Conservation (phyloP, 805 yeast genomes). For the Candida insectorum region DNA sequence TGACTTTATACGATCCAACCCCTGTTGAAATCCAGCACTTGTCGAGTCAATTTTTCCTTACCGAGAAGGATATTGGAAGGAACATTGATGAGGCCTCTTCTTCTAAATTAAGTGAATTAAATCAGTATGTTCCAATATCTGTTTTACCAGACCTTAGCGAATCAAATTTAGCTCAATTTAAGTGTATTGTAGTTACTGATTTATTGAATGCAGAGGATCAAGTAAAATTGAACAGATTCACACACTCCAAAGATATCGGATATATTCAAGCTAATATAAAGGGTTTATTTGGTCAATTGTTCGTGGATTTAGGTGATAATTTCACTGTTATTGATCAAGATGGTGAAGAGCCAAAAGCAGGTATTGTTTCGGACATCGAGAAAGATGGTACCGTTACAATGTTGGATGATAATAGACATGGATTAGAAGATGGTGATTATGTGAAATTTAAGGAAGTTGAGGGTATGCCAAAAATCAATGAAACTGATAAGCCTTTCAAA, state of each 20-base stretch:
- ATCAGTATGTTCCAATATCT: conserved; percentile 84
- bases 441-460: conserved; percentile 84
- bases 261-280: conserved; percentile 78
- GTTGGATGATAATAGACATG: conserved; percentile 89
- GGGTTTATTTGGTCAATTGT: conserved; percentile 85
- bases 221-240: conserved; percentile 66
- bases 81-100: conserved; percentile 73
- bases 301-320: conserved; percentile 84
- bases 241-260: conserved; percentile 71
- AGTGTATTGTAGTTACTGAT: conserved; percentile 84
- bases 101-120: conserved; percentile 72
- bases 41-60: conserved; percentile 84
- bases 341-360: conserved; percentile 89
- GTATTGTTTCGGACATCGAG: conserved; percentile 88
- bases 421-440: conserved; percentile 85
- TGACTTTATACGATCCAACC: conserved; percentile 79
- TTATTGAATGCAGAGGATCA: conserved; percentile 63
- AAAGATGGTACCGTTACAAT: conserved; percentile 87
- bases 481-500: conserved; percentile 62
- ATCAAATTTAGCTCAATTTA: conserved; percentile 53
- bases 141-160: conserved; percentile 57
- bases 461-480: conserved; percentile 73
- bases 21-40: conserved; percentile 67
- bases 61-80: conserved; percentile 69
- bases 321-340: conserved; percentile 80